Evolutionary conservation across 139 green algal genomes (phyloP), one percentile per base, ranked within the genome.

Genomic region (Chlamydomonas sphaeroides): DNA sequence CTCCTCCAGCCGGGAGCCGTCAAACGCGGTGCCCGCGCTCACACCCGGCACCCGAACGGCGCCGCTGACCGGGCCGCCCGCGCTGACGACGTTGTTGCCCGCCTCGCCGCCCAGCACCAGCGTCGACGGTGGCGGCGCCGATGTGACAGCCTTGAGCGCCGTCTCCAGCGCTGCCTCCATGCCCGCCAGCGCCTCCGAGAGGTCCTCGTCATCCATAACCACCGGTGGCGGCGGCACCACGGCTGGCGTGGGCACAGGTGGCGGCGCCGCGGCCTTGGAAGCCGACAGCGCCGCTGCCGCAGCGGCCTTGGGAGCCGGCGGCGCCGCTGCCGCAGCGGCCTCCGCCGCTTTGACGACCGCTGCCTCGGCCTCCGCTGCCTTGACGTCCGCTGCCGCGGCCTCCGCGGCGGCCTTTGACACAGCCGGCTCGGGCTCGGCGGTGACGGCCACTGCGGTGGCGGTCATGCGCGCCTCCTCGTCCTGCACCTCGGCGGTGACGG

Each of bases 1-100:
- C 41, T 87, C 83, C 67, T 87, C 83, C 45, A 87, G 53, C 8
- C 79, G 75, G 30, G 36, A 53, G 67, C 69, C 69, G 21, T 57
- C 35, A 5, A 0, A 61, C 28, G 42, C 62, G 14, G 5, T 41
- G 8, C 17, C 76, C 56, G 25, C 17, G 15, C 15, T 25, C 20
- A 28, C 25, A 25, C 18, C 56, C 23, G 56, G 56, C 56, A 56
- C 49, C 49, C 21, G 18, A 20, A 30, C 36, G 72, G 38, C 56
- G 59, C 73, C 20, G 73, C 26, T 2, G 73, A 6, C 33, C 49
- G 25, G 5, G 7, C 56, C 56, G 26, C 15, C 51, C 51, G 51
- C 15, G 23, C 6, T 25, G 23, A 10, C 25, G 18, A 35, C 23
- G 18, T 78, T 78, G 61, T 53, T 51, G 59, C n/a, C 68, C 32